These are phyloP conservation scores for Myxozyma mucilagina DNA, from an alignment of 805 yeast species.

Conservation along the genomic window DNA sequence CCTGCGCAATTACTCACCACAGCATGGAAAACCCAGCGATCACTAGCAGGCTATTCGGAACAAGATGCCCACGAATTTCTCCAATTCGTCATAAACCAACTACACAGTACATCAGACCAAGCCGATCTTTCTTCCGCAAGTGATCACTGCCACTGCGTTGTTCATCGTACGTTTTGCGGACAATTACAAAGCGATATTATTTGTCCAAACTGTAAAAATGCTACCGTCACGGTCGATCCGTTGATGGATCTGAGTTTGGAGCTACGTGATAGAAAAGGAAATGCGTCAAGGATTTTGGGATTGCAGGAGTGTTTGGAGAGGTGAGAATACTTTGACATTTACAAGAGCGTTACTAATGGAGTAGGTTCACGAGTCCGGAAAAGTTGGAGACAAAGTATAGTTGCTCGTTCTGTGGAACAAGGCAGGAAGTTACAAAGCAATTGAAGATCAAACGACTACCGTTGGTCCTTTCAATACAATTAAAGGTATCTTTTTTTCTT, in stretches of 20 bases:
- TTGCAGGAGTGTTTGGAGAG: slow-evolving; percentile 38
- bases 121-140: neutral
- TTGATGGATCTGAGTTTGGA: slow-evolving; percentile 78
- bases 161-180: slow-evolving; percentile 83
- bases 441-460: slow-evolving; percentile 38
- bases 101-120: slow-evolving; percentile 50
- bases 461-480: neutral
- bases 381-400: slow-evolving; percentile 69
- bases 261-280: slow-evolving; percentile 25
- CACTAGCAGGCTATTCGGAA: slow-evolving; percentile 92
- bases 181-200: slow-evolving; percentile 74
- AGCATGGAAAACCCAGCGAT: slow-evolving; percentile 80
- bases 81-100: slow-evolving; percentile 84
- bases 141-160: slow-evolving; percentile 65
- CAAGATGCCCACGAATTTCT: slow-evolving; percentile 99
- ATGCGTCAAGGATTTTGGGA: slow-evolving; percentile 13
- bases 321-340: neutral
- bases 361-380: slow-evolving; percentile 76
- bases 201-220: slow-evolving; percentile 66
- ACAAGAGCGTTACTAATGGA: slow-evolving; percentile 45
- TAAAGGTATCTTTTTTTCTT: neutral
- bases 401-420: slow-evolving; percentile 65
- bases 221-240: slow-evolving; percentile 79
- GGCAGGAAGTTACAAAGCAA: slow-evolving; percentile 69
- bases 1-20: slow-evolving; percentile 78